These are phyloP conservation scores for Fusarium sp. DNA, from an alignment of 2,329 filamentous ascomycete genomes.

Conservation along the genomic window DNA sequence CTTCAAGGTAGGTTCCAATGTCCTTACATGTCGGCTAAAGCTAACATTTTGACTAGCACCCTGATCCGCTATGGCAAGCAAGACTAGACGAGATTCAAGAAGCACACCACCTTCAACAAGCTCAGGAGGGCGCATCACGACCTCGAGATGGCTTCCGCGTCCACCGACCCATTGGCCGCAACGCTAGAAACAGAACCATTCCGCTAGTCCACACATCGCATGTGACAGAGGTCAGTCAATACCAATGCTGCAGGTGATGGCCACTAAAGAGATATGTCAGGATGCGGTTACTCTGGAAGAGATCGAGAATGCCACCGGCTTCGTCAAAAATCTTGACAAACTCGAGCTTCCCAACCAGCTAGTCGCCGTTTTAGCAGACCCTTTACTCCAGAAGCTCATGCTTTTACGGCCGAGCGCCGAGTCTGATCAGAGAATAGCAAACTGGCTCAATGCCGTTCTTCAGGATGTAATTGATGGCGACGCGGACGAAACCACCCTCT, in stretches of 20 bases:
- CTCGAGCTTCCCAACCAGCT: conserved; percentile 88
- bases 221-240: conserved; percentile 72
- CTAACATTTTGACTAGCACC: conserved; percentile 67
- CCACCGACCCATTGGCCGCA: conserved; percentile 60
- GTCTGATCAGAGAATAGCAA: conserved; percentile 67
- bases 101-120: conserved; percentile 67
- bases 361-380: conserved; percentile 81
- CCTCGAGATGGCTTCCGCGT: conserved; percentile 73
- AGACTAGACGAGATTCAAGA: conserved; percentile 78
- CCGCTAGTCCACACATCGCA: conserved; percentile 82
- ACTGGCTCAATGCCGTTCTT: conserved; percentile 72
- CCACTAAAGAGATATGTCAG: conserved; percentile 54
- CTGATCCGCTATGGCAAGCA: conserved; percentile 81
- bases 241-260: not conserved
- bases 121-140: conserved; percentile 55
- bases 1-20: conserved; percentile 65
- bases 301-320: conserved; percentile 77
- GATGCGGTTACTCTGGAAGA: conserved; percentile 81
- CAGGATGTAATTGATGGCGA: conserved; percentile 70
- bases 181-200: conserved; percentile 61
- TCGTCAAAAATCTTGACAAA: conserved; percentile 81
- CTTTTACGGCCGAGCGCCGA: conserved; percentile 72
- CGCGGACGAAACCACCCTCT: conserved; percentile 63
- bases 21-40: not conserved
- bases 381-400: conserved; percentile 83